phyloP scores from a whole-genome alignment of 2,329 filamentous ascomycete species.

The Aspergillus bombycis region DNA sequence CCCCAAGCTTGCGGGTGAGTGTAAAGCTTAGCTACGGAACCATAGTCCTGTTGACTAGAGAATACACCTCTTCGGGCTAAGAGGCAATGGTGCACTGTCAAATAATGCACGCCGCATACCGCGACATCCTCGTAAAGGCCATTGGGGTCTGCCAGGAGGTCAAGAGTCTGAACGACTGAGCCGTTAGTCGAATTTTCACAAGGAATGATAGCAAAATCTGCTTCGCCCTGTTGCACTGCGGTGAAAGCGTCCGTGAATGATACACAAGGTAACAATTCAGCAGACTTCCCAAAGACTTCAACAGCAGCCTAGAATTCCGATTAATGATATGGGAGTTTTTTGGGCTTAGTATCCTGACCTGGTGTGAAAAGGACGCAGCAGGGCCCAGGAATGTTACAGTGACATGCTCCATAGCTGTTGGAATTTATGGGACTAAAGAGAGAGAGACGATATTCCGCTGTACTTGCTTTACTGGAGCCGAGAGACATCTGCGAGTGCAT shows the following conservation, averaged over 20 bases:
- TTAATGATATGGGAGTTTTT: constrained; percentile 25
- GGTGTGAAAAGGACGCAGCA: constrained; percentile 69
- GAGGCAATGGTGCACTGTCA: constrained; percentile 86
- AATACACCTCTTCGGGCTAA: constrained; percentile 53
- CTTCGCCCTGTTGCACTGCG: constrained; percentile 68
- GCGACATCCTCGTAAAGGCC: constrained; percentile 67
- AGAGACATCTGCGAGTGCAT: neutral
- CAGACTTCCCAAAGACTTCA: constrained; percentile 49
- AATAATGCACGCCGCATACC: constrained; percentile 82
- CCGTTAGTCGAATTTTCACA: constrained; percentile 98
- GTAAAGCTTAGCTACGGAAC: constrained; percentile 74
- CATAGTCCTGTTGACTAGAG: constrained; percentile 43
- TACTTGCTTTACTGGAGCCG: neutral
- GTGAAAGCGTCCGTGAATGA: constrained; percentile 71
- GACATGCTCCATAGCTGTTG: constrained; percentile 26
- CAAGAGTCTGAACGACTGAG: constrained; percentile 84
- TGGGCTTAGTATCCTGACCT: constrained; percentile 51
- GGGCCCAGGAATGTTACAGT: constrained; percentile 64
- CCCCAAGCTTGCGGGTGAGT: constrained; percentile 96
- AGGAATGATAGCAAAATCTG: constrained; percentile 78
- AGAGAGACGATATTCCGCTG: neutral
- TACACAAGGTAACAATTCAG: constrained; percentile 37
- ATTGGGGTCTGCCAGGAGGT: constrained; percentile 79
- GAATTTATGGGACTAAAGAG: neutral
- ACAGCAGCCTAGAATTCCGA: constrained; percentile 54